Evolutionary conservation across 495 filamentous ascomycete genomes (phyloP), one percentile per base, ranked within the genome.

Genomic region (Astrocystis sublimbata): DNA sequence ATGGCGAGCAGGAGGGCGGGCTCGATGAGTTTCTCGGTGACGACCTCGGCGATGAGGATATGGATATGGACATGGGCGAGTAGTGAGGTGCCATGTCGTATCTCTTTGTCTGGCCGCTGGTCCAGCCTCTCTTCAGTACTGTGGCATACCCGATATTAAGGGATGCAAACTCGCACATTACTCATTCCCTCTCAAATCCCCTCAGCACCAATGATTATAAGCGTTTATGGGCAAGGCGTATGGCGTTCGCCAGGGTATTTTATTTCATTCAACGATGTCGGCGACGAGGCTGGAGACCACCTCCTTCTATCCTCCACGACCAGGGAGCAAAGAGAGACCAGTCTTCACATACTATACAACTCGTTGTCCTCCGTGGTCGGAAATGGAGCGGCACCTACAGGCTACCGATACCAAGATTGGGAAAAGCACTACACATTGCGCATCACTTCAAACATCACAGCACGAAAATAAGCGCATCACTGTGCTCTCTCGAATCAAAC

Each of bases 1-100:
- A 68, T 0, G 73, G 72, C 17, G 74, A 73, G 64, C 82, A 84
- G 38, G 84, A 79, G 67, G 83, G 80, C 7, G 81, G 80, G 65
- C 83, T 88, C 76, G 84, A 87, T 65, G 67, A 70, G 52, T 47
- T 72, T 6, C 51, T 73, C 10, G 76, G 75, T 15, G 74, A 79
- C 51, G 78, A 81, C 47, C 75, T 81, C 70, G 76, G 50, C 1
- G 75, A 76, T 64, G 77, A 75, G 52, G 67, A 69, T 26, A 73
- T 68, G 68, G 65, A 68, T n/a, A n/a, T n/a, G 43, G 64, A 40
- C 0, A 74, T 71, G 60, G n/a, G n/a, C n/a, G 65, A 69, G 33
- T 69, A 40, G 62, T 49, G 49, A 0, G 3, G 1, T 41, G 2
- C 24, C 13, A 3, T 0, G 4, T 17, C 5, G 9, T 26, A 49